phyloP scores from a whole-genome alignment of 306 rosid genomes.

The Morella rubra region DNA sequence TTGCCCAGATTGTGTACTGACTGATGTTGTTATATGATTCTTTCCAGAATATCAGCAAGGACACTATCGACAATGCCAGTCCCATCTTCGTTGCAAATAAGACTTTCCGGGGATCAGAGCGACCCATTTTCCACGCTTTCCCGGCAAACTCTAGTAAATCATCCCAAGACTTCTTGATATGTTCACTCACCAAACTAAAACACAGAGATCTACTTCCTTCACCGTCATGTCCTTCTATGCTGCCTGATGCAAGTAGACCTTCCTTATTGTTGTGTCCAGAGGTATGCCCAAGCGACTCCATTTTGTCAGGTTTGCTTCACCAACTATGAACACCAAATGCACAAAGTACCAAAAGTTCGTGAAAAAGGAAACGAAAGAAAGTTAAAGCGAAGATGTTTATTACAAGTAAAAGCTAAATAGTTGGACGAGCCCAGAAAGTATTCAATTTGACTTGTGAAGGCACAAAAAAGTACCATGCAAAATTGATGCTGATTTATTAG shows the following conservation, averaged over 20 bases:
- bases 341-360: too few relatives aligned
- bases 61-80: conserved; percentile 45
- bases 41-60: conserved; percentile 50
- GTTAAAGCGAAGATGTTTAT: neutral
- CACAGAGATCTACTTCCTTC: neutral
- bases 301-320: neutral
- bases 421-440: too few relatives aligned
- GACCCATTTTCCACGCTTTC: conserved; percentile 59
- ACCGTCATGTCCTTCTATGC: conserved; percentile 9
- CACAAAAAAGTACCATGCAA: too few relatives aligned
- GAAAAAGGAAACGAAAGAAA: neutral
- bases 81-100: conserved; percentile 59
- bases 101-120: conserved; percentile 57
- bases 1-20: conserved; percentile 71
- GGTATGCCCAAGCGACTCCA: conserved; percentile 7
- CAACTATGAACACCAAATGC: neutral
- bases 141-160: conserved; percentile 1
- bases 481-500: too few relatives aligned
- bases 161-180: conserved; percentile 13
- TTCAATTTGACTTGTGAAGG: too few relatives aligned
- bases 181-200: conserved; percentile 3
- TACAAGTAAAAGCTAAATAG: neutral
- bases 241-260: neutral
- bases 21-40: conserved; percentile 34
- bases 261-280: conserved; percentile 19